Conservation (phyloP, 805 yeast species). For the Candida hispaniensis region DNA sequence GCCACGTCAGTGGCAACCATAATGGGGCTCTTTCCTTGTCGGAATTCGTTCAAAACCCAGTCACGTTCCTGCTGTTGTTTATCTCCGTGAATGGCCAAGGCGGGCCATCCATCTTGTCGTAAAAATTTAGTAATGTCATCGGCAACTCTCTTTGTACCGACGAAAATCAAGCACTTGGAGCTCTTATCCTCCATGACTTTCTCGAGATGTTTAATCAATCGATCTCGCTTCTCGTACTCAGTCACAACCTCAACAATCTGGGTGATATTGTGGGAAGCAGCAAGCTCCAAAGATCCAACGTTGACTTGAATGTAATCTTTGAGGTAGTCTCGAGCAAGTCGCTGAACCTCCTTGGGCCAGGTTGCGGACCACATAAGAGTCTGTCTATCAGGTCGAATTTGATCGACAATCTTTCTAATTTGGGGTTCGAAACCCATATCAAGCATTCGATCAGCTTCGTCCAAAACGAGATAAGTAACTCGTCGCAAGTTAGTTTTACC, state of each 20-base stretch:
- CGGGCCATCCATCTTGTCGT: constrained; percentile 98
- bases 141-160: constrained; percentile 97
- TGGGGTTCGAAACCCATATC: constrained; percentile 99
- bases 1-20: constrained; percentile 99
- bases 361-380: constrained; percentile 99
- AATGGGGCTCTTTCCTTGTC: constrained; percentile 83
- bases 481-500: constrained; percentile 92
- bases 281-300: constrained; percentile 86
- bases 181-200: constrained; percentile 55
- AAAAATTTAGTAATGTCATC: constrained; percentile 86
- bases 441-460: constrained; percentile 99
- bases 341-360: constrained; percentile 98
- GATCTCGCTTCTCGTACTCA: constrained; percentile 91
- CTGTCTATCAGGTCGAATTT: constrained; percentile 99
- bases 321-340: constrained; percentile 83
- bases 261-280: constrained; percentile 94
- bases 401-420: constrained; percentile 94
- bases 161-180: constrained; percentile 76
- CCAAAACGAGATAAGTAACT: constrained; percentile 93
- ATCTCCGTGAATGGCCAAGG: constrained; percentile 97
- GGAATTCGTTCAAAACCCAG: constrained; percentile 93
- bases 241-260: constrained; percentile 86
- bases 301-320: constrained; percentile 92
- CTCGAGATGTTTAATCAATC: constrained; percentile 72
- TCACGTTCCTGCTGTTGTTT: constrained; percentile 97